Conservation (phyloP, 2,329 filamentous ascomycete species). For the Gnomoniopsis smithogilvyi region DNA sequence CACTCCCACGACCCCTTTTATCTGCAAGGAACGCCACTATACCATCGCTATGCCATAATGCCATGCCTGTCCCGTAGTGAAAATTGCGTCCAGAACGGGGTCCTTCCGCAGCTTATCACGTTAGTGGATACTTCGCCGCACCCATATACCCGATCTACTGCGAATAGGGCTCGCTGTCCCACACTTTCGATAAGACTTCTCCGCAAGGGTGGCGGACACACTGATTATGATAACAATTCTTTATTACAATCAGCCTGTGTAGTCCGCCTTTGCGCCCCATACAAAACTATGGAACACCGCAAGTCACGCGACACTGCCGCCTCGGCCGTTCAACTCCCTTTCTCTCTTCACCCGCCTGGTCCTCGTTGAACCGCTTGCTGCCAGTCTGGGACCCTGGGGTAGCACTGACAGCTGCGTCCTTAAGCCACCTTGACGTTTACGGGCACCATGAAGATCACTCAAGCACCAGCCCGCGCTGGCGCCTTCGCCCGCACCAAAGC, state of each 20-base stretch:
- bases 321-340: neutral
- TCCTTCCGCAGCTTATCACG: neutral
- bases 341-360: neutral
- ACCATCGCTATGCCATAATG: no score
- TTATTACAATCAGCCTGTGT: neutral
- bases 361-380: neutral
- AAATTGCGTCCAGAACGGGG: no score
- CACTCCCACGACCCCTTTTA: no score
- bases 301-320: neutral
- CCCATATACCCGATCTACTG: neutral
- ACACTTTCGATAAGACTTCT: slow-evolving; percentile 1
- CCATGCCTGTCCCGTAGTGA: no score
- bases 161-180: neutral
- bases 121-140: neutral
- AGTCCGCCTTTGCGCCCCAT: no score
- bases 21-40: no score
- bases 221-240: neutral
- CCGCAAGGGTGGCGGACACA: neutral
- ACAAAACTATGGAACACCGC: neutral
- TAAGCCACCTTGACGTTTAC: neutral
- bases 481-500: slow-evolving; percentile 5
- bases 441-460: slow-evolving; percentile 9
- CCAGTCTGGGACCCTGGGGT: neutral
- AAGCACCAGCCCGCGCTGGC: slow-evolving; percentile 3
- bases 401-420: neutral